phyloP scores from a whole-genome alignment of 805 yeast genomes.

The Suhomyces faveliae region DNA sequence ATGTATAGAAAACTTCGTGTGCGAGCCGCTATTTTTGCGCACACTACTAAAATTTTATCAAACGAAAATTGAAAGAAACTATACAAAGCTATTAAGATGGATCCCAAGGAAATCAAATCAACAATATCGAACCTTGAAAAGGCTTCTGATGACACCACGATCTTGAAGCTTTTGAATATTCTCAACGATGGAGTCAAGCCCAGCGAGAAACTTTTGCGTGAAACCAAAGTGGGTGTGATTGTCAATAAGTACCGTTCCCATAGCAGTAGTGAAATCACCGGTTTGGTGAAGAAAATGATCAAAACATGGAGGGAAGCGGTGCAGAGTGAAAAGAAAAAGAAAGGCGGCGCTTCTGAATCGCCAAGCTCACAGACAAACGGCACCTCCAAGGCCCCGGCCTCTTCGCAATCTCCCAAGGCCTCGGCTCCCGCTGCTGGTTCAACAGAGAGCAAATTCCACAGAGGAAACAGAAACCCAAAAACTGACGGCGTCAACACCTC shows the following conservation, averaged over 20 bases:
- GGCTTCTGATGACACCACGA: constrained; percentile 59
- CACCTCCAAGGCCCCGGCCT: not conserved
- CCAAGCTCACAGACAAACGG: not conserved
- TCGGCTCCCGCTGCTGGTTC: constrained; percentile 19
- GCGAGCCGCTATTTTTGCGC: not conserved
- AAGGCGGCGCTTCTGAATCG: constrained; percentile 19
- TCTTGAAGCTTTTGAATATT: constrained; percentile 61
- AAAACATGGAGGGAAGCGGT: constrained; percentile 89
- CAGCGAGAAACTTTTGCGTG: constrained; percentile 80
- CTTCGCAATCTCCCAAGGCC: constrained; percentile 4
- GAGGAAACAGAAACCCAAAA: constrained; percentile 69
- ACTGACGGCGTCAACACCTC: constrained; percentile 76
- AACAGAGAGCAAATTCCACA: constrained; percentile 39
- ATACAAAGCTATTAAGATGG: constrained; percentile 41
- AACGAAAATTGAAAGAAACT: not conserved
- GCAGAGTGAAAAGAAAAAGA: constrained; percentile 55
- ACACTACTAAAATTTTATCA: constrained; percentile 4
- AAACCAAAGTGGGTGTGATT: constrained; percentile 95
- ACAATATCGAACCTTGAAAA: constrained; percentile 74
- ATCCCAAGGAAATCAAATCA: constrained; percentile 68
- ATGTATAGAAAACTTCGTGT: not conserved
- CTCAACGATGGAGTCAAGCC: constrained; percentile 76
- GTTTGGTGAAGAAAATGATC: constrained; percentile 78
- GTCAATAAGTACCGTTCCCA: constrained; percentile 84
- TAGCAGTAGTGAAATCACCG: constrained; percentile 62